Conservation (phyloP, 1,284 basidiomycete genomes). For the Cutaneotrichosporon dermatis region DNA sequence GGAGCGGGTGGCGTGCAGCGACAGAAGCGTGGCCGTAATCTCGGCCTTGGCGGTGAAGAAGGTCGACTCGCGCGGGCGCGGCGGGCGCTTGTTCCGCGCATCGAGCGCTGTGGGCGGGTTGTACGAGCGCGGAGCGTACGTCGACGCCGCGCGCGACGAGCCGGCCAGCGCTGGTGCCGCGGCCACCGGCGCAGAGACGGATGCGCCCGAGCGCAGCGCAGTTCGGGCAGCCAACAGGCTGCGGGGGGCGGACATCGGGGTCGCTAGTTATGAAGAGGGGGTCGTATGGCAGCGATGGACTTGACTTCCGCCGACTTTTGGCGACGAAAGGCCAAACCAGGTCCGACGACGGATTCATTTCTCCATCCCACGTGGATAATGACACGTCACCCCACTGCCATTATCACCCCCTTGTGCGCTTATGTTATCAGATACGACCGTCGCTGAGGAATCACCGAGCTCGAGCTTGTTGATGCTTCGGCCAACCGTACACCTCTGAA, state of each 20-base stretch:
- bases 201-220: slow-evolving; percentile 4
- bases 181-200: neutral
- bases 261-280: too few species aligned
- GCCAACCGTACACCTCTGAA: too few species aligned
- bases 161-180: neutral
- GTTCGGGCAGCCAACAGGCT: slow-evolving; percentile 1
- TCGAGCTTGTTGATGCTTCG: too few species aligned
- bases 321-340: neutral
- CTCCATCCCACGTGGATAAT: neutral
- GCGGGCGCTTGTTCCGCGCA: slow-evolving; percentile 12
- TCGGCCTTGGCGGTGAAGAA: slow-evolving; percentile 83
- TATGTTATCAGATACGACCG: slow-evolving; percentile 1
- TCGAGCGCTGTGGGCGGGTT: neutral
- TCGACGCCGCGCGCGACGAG: slow-evolving; percentile 14
- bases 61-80: slow-evolving; percentile 57
- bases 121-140: neutral
- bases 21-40: slow-evolving; percentile 68
- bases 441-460: too few species aligned
- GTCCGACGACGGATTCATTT: neutral
- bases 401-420: too few species aligned
- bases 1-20: slow-evolving; percentile 64
- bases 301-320: slow-evolving; percentile 12
- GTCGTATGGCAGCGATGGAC: too few species aligned
- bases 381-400: slow-evolving; percentile 1
- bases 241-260: slow-evolving; percentile 1